These are phyloP conservation scores for Cichorium intybus DNA, from an alignment of 140 eudicot species.

Conservation along the genomic window DNA sequence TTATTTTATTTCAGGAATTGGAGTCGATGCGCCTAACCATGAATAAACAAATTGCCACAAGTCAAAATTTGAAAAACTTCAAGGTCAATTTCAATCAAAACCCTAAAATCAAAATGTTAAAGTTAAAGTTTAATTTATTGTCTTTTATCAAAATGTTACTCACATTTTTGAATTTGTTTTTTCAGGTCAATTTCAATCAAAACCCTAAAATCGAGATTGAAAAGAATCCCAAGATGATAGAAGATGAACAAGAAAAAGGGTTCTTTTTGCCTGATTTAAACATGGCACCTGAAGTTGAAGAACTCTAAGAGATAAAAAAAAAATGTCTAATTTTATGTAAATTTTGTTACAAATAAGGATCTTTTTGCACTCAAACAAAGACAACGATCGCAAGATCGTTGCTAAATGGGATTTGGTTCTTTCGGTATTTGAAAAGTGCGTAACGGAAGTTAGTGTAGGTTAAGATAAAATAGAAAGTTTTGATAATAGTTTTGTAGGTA, in stretches of 20 bases:
- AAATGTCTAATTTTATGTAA: neutral
- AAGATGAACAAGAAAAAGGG: conserved; percentile 16
- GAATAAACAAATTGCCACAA: conserved; percentile 41
- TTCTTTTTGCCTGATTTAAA: conserved; percentile 61
- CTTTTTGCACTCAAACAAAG: neutral
- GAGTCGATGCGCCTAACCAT: conserved; percentile 39
- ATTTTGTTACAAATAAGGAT: neutral
- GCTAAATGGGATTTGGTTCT: conserved; percentile 4
- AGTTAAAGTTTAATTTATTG: too few species aligned
- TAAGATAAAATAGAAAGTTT: too few species aligned
- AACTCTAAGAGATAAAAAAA: conserved; percentile 4
- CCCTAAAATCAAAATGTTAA: neutral
- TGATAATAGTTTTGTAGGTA: too few species aligned
- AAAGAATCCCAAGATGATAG: conserved; percentile 9
- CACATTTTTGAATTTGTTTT: neutral
- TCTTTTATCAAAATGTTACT: conserved; percentile 4
- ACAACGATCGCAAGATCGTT: neutral
- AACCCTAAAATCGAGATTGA: neutral
- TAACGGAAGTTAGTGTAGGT: too few species aligned
- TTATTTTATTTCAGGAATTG: conserved; percentile 36
- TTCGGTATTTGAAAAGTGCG: too few species aligned
- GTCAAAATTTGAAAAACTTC: conserved; percentile 45
- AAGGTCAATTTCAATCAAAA: conserved; percentile 28
- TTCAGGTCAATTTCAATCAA: conserved; percentile 13
- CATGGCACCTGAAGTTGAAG: conserved; percentile 40